These are phyloP conservation scores for Ilyonectria robusta DNA, from an alignment of 2,329 filamentous ascomycete genomes.

Conservation along the genomic window DNA sequence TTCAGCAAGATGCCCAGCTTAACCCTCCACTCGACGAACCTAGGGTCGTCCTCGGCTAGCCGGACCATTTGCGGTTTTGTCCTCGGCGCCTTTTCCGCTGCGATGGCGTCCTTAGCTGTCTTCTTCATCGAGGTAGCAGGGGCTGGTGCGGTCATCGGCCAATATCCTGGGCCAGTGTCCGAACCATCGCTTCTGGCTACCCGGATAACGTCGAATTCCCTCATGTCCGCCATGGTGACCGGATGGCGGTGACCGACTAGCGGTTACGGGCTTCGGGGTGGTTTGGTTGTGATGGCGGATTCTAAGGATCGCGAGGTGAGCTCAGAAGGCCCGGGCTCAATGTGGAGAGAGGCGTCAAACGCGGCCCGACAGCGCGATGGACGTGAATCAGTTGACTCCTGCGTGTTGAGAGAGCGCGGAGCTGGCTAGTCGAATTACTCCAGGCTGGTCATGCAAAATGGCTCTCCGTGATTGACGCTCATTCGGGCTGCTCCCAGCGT, in stretches of 20 bases:
- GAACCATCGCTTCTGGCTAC: constrained; percentile 63
- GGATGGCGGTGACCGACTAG: background rate
- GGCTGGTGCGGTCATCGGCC: constrained; percentile 53
- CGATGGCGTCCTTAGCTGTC: constrained; percentile 51
- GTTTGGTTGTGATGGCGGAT: background rate
- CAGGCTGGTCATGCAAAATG: background rate
- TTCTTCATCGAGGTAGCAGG: constrained; percentile 53
- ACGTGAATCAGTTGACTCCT: constrained; percentile 8
- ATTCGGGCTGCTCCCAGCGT: background rate
- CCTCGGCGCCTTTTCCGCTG: constrained; percentile 54
- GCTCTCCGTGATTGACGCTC: background rate
- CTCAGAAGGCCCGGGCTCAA: constrained; percentile 9
- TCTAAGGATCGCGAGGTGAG: constrained; percentile 1
- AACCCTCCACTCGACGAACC: constrained; percentile 61
- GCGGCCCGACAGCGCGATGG: constrained; percentile 8
- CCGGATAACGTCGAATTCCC: constrained; percentile 59
- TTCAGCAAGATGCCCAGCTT: constrained; percentile 62
- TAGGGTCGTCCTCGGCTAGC: constrained; percentile 59
- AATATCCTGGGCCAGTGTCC: constrained; percentile 61
- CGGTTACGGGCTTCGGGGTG: background rate
- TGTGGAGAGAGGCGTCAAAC: constrained; percentile 14
- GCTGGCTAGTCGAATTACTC: background rate
- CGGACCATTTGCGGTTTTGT: constrained; percentile 61
- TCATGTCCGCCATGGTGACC: constrained; percentile 51
- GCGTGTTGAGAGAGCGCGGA: background rate